Conservation (phyloP, 331 rosid species). For the Arachis monticola region DNA sequence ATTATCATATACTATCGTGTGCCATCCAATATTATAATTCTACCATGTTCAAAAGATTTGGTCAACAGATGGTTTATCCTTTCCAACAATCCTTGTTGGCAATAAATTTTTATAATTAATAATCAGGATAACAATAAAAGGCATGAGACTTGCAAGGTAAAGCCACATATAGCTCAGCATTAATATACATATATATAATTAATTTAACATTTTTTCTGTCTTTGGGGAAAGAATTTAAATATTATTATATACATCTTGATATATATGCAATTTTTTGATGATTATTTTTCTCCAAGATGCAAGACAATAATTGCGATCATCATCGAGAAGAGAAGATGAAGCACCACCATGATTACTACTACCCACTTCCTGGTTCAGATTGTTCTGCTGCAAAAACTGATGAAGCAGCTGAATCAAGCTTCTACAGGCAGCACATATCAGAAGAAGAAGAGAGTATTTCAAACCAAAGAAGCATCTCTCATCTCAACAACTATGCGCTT, state of each 20-base stretch:
- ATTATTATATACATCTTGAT: background rate
- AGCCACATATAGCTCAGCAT: background rate
- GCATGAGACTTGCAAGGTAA: background rate
- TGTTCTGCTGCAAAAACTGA: conserved; percentile 39
- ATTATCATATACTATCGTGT: background rate
- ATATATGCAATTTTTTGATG: conserved; percentile 10
- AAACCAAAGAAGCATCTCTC: conserved; percentile 24
- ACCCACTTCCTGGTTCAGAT: conserved; percentile 53
- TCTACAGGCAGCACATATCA: background rate
- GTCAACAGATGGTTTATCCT: background rate
- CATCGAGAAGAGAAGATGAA: conserved; percentile 34
- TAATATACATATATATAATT: background rate
- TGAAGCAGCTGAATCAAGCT: conserved; percentile 19
- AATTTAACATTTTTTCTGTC: background rate
- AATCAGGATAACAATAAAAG: background rate
- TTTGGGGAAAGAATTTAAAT: background rate
- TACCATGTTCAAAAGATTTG: background rate
- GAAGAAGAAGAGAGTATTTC: conserved; percentile 30
- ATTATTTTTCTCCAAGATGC: conserved; percentile 16
- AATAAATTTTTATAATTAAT: background rate
- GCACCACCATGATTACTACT: conserved; percentile 42
- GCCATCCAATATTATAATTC: background rate
- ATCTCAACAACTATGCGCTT: conserved; percentile 72
- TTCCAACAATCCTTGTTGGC: background rate
- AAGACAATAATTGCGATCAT: conserved; percentile 28